Conservation (phyloP, 352 stramenopile species). For the Phytopythium cucurbitacearum region DNA sequence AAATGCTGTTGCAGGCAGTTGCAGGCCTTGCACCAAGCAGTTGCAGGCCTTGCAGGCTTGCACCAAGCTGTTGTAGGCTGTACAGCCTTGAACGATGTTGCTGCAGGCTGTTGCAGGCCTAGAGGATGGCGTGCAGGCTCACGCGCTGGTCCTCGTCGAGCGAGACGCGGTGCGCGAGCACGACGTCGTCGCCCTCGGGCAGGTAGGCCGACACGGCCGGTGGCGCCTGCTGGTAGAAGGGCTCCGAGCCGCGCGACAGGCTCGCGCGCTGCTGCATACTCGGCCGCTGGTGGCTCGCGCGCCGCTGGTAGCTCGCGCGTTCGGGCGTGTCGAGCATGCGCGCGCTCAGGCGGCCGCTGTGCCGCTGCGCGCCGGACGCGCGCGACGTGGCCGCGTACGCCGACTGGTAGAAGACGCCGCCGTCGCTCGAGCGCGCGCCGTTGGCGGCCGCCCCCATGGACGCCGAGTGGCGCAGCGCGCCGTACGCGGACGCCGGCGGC, state of each 20-base stretch:
- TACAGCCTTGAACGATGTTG: too few species aligned
- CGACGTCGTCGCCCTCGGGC: conserved; percentile 42
- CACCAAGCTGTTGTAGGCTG: too few species aligned
- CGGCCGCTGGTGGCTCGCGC: background rate
- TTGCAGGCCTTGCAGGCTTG: too few species aligned
- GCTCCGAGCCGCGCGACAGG: background rate
- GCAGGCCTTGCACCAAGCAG: too few species aligned
- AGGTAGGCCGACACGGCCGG: conserved; percentile 17
- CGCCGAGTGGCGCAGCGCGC: conserved; percentile 12
- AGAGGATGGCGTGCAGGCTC: conserved; percentile 67
- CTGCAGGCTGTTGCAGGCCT: conserved; percentile 3
- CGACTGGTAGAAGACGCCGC: conserved; percentile 41
- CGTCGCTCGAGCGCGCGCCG: conserved; percentile 36
- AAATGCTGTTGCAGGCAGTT: too few species aligned
- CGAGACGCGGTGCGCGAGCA: conserved; percentile 53
- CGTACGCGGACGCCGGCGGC: conserved; percentile 14
- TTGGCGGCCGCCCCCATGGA: conserved; percentile 18
- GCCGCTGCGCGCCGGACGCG: conserved; percentile 1
- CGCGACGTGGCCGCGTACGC: conserved; percentile 11
- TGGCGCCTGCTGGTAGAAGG: background rate
- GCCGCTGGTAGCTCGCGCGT: background rate
- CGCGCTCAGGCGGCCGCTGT: conserved; percentile 1
- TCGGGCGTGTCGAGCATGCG: background rate
- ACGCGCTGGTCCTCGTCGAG: conserved; percentile 54
- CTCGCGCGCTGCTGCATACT: background rate